phyloP scores from a whole-genome alignment of 257 asterid genomes.

The Nicotiana benthamiana region DNA sequence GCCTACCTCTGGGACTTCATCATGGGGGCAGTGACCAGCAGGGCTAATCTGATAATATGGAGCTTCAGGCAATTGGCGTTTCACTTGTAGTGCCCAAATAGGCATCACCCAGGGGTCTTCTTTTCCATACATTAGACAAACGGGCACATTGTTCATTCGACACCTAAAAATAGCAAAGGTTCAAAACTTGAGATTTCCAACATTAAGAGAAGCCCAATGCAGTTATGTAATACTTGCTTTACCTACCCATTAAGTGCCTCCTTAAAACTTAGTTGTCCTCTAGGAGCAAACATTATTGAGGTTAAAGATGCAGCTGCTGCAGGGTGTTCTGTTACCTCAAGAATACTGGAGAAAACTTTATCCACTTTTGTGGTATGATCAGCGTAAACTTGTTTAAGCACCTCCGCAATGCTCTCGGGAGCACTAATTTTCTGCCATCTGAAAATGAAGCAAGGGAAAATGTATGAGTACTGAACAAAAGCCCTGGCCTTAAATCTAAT shows the following conservation, averaged over 20 bases:
- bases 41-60: slow-evolving; percentile 92
- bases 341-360: slow-evolving; percentile 59
- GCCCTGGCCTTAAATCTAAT: background rate
- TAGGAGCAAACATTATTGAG: slow-evolving; percentile 87
- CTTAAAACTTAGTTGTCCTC: slow-evolving; percentile 52
- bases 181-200: background rate
- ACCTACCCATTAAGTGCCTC: slow-evolving; percentile 64
- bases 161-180: slow-evolving; percentile 39
- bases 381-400: slow-evolving; percentile 79
- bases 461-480: background rate
- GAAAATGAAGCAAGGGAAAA: slow-evolving; percentile 5
- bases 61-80: slow-evolving; percentile 56
- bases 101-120: slow-evolving; percentile 98
- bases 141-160: slow-evolving; percentile 44
- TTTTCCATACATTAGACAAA: slow-evolving; percentile 81
- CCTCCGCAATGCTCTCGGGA: slow-evolving; percentile 67
- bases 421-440: slow-evolving; percentile 95
- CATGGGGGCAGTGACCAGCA: slow-evolving; percentile 99
- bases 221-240: background rate
- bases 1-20: slow-evolving; percentile 93
- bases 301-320: slow-evolving; percentile 95
- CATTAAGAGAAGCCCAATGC: background rate
- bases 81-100: slow-evolving; percentile 64
- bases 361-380: slow-evolving; percentile 78
- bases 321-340: slow-evolving; percentile 77